phyloP scores from a whole-genome alignment of 2,329 filamentous ascomycete genomes.

The Arachnomyces sp. region DNA sequence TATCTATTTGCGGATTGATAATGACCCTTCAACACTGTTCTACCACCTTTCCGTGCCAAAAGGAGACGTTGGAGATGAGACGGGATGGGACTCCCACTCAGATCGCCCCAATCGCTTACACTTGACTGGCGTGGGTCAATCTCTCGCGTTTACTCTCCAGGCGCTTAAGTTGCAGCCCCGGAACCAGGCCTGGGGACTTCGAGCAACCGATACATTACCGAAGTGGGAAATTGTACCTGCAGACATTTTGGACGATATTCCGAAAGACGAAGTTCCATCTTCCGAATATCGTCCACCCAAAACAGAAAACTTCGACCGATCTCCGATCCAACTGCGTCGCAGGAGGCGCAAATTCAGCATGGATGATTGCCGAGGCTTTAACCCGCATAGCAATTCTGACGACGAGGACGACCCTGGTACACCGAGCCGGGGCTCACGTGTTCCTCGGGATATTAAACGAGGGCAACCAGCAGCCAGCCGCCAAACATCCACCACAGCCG shows the following conservation, averaged over 20 bases:
- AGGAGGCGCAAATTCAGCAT: constrained; percentile 4
- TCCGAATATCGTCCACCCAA: constrained; percentile 12
- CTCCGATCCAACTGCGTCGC: constrained; percentile 10
- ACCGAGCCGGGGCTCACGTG: constrained; percentile 9
- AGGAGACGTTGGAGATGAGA: constrained; percentile 20
- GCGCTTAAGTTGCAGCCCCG: constrained; percentile 15
- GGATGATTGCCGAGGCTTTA: too few relatives aligned
- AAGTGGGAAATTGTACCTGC: constrained; percentile 19
- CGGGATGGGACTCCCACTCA: constrained; percentile 11
- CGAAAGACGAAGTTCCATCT: constrained; percentile 13
- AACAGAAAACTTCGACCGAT: constrained; percentile 10
- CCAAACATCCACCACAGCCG: constrained; percentile 4
- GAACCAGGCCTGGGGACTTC: constrained; percentile 14
- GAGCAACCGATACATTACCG: constrained; percentile 11
- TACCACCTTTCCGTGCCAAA: constrained; percentile 27
- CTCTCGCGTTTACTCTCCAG: constrained; percentile 24
- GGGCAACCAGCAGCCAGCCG: constrained; percentile 5
- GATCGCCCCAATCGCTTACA: constrained; percentile 17
- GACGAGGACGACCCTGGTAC: constrained; percentile 8
- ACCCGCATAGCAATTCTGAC: too few relatives aligned
- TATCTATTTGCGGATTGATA: constrained; percentile 36
- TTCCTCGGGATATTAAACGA: constrained; percentile 7
- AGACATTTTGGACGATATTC: constrained; percentile 15
- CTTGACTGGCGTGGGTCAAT: constrained; percentile 25
- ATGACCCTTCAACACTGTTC: constrained; percentile 22